These are phyloP conservation scores for Ananas comosus DNA, from an alignment of 176 grass and related monocot genomes.

Conservation along the genomic window DNA sequence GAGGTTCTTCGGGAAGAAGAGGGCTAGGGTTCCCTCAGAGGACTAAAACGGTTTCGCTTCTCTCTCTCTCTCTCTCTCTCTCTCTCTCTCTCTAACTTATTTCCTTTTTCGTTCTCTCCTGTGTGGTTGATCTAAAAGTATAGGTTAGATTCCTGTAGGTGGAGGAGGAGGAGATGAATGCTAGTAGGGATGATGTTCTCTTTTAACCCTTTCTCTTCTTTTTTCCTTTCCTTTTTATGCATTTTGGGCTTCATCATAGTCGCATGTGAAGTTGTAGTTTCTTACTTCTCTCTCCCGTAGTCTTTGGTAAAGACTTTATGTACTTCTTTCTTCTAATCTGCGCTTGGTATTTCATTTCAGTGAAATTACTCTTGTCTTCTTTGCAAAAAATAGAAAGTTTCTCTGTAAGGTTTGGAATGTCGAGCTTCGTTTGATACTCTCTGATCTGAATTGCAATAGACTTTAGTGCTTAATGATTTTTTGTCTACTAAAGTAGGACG, in stretches of 20 bases:
- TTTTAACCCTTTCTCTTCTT: background rate
- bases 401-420: too few species aligned
- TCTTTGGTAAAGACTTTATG: slow-evolving; percentile 9
- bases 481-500: too few species aligned
- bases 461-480: too few species aligned
- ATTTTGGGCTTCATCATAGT: background rate
- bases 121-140: background rate
- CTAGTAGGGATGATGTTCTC: too few species aligned
- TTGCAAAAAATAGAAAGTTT: too few species aligned
- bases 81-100: background rate
- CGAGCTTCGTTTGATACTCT: too few species aligned
- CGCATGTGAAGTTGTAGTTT: slow-evolving; percentile 1
- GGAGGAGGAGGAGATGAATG: background rate
- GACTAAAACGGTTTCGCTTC: slow-evolving; percentile 40
- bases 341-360: background rate
- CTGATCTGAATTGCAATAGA: too few species aligned
- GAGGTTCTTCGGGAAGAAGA: slow-evolving; percentile 44
- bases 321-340: background rate
- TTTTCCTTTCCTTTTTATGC: background rate
- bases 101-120: background rate
- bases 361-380: too few species aligned
- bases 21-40: slow-evolving; percentile 33
- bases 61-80: background rate
- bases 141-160: background rate
- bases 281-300: background rate